Conservation (phyloP, 352 stramenopile genomes). For the Plasmopara halstedii region DNA sequence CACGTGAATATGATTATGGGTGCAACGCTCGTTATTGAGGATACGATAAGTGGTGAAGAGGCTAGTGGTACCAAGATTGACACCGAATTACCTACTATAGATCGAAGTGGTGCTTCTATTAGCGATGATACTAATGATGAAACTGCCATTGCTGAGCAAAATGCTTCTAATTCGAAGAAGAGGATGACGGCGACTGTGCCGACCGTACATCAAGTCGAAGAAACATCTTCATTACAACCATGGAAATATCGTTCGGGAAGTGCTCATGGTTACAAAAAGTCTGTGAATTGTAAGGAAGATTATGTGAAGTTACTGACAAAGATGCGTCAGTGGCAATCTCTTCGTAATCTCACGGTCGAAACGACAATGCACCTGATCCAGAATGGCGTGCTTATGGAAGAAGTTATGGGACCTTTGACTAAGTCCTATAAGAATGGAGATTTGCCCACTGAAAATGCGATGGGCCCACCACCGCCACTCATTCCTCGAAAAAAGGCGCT, state of each 20-base stretch:
- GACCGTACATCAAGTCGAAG: background rate
- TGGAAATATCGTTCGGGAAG: slow-evolving; percentile 12
- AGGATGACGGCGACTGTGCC: slow-evolving; percentile 2
- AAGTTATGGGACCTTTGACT: slow-evolving; percentile 34
- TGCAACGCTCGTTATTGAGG: slow-evolving; percentile 65
- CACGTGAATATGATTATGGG: slow-evolving; percentile 81
- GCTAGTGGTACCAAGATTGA: background rate
- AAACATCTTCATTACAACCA: background rate
- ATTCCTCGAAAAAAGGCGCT: slow-evolving; percentile 17
- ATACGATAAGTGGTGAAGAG: slow-evolving; percentile 16
- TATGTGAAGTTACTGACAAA: slow-evolving; percentile 25
- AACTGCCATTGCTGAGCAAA: slow-evolving; percentile 3
- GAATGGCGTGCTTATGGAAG: slow-evolving; percentile 37
- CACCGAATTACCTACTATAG: background rate
- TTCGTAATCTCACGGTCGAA: slow-evolving; percentile 56
- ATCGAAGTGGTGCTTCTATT: background rate
- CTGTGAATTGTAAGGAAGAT: slow-evolving; percentile 12
- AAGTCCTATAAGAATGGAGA: slow-evolving; percentile 11
- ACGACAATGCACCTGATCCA: slow-evolving; percentile 60
- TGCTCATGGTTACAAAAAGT: slow-evolving; percentile 12
- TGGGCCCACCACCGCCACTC: background rate
- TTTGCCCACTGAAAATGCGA: background rate
- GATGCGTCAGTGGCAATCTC: slow-evolving; percentile 39
- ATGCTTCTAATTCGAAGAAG: slow-evolving; percentile 8
- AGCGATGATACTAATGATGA: background rate